Evolutionary conservation across 148 eudicot genomes (phyloP).

Genomic region (Persicaria maculosa): DNA sequence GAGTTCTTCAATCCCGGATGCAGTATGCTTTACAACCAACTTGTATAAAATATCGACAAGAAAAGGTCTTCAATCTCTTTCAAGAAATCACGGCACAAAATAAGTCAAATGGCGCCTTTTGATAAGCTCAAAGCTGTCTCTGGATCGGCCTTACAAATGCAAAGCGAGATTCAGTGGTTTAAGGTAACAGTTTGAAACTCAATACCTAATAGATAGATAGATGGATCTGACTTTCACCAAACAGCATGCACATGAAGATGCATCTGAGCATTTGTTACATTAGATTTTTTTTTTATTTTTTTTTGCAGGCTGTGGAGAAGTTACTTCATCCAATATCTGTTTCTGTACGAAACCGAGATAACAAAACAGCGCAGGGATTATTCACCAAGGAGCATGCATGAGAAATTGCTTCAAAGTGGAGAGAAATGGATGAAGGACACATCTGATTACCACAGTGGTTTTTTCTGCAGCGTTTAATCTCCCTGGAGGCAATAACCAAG

Average conservation of each 20-base stretch:
- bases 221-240: too few species aligned
- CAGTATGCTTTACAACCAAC: constrained; percentile 9
- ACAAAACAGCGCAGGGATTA: constrained; percentile 1
- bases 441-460: constrained; percentile 13
- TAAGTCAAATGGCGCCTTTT: constrained; percentile 10
- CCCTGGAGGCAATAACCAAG: constrained; percentile 9
- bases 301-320: constrained; percentile 6
- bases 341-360: neutral
- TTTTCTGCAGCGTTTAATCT: constrained; percentile 14
- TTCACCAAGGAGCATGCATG: constrained; percentile 15
- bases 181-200: constrained; percentile 3
- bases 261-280: neutral
- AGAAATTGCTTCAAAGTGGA: constrained; percentile 2
- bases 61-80: constrained; percentile 12
- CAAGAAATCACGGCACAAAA: constrained; percentile 12
- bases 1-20: constrained; percentile 8
- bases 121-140: constrained; percentile 13
- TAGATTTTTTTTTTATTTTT: too few species aligned
- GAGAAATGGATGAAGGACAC: constrained; percentile 18
- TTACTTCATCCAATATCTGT: neutral
- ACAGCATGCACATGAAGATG: neutral
- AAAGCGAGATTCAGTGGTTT: constrained; percentile 16
- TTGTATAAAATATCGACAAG: constrained; percentile 10
- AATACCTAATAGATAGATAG: neutral
- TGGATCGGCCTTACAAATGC: constrained; percentile 13